Conservation (phyloP, 192 early-diverging fungal genomes). For the Gaertneriomyces semiglobifer region DNA sequence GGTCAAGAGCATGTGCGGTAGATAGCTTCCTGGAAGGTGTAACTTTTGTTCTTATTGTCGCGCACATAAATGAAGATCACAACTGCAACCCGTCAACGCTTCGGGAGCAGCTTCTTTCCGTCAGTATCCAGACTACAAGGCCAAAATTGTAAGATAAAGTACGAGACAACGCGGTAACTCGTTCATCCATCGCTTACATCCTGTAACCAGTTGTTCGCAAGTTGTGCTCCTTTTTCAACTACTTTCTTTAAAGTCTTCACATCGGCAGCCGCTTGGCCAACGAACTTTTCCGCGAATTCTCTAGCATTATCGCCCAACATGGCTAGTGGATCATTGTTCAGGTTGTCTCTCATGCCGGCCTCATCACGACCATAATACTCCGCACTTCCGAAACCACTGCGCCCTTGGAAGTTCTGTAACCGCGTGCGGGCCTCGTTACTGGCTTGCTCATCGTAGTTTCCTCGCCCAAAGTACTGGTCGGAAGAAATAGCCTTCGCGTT, state of each 20-base stretch:
- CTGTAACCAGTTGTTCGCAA: too few relatives aligned
- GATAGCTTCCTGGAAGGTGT: too few relatives aligned
- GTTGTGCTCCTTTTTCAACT: conserved; percentile 35
- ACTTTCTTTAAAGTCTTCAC: conserved; percentile 39
- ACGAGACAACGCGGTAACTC: too few relatives aligned
- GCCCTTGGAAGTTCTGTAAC: conserved; percentile 50
- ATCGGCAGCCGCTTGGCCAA: conserved; percentile 54
- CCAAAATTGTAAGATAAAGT: too few relatives aligned
- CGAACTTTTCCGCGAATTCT: conserved; percentile 56
- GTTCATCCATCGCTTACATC: too few relatives aligned
- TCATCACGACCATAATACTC: conserved; percentile 55
- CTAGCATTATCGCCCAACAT: conserved; percentile 27
- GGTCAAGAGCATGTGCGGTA: neutral
- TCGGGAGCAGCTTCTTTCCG: too few relatives aligned
- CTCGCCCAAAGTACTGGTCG: conserved; percentile 88
- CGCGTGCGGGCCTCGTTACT: conserved; percentile 47
- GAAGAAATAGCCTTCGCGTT: conserved; percentile 84
- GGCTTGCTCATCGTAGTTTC: conserved; percentile 55
- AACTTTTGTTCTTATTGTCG: too few relatives aligned
- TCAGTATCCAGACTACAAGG: too few relatives aligned
- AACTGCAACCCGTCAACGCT: too few relatives aligned
- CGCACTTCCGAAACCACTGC: conserved; percentile 51
- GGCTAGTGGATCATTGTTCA: conserved; percentile 31
- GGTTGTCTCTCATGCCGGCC: conserved; percentile 4
- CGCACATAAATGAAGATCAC: too few relatives aligned